Evolutionary conservation across 2,329 filamentous ascomycete species (phyloP).

Genomic region (Bipolaris bicolor): DNA sequence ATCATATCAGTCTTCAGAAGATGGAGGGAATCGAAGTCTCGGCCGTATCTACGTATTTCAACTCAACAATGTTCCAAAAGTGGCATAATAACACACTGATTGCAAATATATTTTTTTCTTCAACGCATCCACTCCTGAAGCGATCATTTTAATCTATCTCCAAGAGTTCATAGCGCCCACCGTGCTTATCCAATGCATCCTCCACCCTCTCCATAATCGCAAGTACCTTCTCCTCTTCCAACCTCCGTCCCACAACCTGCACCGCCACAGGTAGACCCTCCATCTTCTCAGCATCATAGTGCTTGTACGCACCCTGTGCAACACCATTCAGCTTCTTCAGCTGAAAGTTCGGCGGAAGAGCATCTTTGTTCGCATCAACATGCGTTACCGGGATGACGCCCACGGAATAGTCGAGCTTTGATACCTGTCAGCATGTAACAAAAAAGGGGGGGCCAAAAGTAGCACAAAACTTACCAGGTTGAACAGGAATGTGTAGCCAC

Average conservation of each 20-base stretch:
- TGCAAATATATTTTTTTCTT: neutral
- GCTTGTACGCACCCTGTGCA: constrained; percentile 80
- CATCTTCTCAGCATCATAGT: constrained; percentile 84
- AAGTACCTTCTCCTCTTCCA: constrained; percentile 89
- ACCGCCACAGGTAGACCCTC: constrained; percentile 85
- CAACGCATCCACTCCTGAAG: neutral
- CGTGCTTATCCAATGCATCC: constrained; percentile 67
- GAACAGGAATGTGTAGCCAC: constrained; percentile 92
- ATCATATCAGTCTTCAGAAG: neutral
- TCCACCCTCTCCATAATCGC: constrained; percentile 81
- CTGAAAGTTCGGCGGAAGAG: constrained; percentile 66
- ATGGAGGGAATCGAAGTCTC: neutral
- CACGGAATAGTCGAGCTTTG: constrained; percentile 79
- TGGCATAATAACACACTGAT: neutral
- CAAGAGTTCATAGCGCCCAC: constrained; percentile 58
- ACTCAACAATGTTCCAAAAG: too few relatives aligned
- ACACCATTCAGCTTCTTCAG: constrained; percentile 75
- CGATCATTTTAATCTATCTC: constrained; percentile 49
- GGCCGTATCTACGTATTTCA: too few relatives aligned
- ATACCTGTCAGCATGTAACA: constrained; percentile 7
- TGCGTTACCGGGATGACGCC: constrained; percentile 86
- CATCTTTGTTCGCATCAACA: constrained; percentile 73
- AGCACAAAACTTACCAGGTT: constrained; percentile 70
- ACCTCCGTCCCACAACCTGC: constrained; percentile 77
- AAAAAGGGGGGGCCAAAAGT: neutral